phyloP scores from a whole-genome alignment of 2,329 filamentous ascomycete genomes.

The Trichoderma citrinoviride region DNA sequence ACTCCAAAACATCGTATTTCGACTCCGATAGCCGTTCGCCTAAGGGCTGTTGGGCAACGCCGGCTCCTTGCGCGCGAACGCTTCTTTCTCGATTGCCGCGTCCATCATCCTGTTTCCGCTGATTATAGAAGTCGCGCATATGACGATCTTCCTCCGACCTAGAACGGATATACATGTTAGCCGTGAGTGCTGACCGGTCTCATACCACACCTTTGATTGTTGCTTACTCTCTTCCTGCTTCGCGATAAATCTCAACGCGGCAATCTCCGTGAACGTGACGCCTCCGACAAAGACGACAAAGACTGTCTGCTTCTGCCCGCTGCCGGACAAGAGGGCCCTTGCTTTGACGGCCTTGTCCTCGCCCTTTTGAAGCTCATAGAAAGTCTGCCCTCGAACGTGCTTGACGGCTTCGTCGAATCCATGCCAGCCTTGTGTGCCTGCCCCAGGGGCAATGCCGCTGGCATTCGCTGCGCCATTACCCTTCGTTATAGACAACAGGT shows the following conservation, averaged over 20 bases:
- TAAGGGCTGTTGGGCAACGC: conserved; percentile 23
- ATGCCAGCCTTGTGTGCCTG: conserved; percentile 77
- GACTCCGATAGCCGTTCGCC: conserved; percentile 4
- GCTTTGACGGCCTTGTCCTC: conserved; percentile 91
- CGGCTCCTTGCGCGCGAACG: conserved; percentile 50
- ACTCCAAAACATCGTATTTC: conserved; percentile 16
- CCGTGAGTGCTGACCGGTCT: background rate
- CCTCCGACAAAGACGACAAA: conserved; percentile 98
- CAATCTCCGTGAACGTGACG: conserved; percentile 93
- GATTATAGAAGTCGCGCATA: conserved; percentile 89
- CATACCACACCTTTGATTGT: background rate
- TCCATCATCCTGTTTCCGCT: conserved; percentile 89
- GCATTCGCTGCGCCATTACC: conserved; percentile 48
- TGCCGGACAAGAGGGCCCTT: conserved; percentile 76
- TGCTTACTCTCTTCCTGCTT: conserved; percentile 71
- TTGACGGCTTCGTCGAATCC: conserved; percentile 92
- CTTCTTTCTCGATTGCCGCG: conserved; percentile 71
- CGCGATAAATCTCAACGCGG: conserved; percentile 86
- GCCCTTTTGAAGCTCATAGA: conserved; percentile 88
- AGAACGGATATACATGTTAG: conserved; percentile 22
- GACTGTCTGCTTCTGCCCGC: conserved; percentile 75
- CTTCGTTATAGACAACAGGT: conserved; percentile 68
- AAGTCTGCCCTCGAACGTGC: conserved; percentile 81
- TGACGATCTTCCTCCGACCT: conserved; percentile 78
- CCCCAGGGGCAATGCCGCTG: conserved; percentile 40